phyloP scores from a whole-genome alignment of 331 rosid species.

The Rosa hybrid region DNA sequence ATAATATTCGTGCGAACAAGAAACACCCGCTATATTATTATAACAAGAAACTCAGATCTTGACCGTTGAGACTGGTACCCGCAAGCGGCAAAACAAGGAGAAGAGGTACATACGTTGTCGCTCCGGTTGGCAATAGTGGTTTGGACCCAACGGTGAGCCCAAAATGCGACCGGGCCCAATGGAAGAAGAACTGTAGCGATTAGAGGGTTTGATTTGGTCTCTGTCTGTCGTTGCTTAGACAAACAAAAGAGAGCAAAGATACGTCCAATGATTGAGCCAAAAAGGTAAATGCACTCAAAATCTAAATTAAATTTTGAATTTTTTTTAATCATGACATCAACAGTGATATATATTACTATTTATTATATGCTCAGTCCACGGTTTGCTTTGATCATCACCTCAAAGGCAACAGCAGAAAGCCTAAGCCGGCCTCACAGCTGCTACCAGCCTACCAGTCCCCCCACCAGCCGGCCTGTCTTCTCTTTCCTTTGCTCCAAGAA shows the following conservation, averaged over 20 bases:
- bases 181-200: background rate
- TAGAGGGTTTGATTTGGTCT: background rate
- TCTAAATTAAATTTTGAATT: constrained; percentile 12
- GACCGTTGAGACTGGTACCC: background rate
- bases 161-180: background rate
- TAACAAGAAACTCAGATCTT: background rate
- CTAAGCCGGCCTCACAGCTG: constrained; percentile 51
- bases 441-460: constrained; percentile 32
- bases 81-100: background rate
- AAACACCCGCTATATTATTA: too few relatives aligned
- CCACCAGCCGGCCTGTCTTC: constrained; percentile 31
- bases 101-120: too few relatives aligned
- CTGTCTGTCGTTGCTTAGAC: constrained; percentile 10
- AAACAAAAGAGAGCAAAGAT: background rate
- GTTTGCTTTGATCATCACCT: constrained; percentile 44
- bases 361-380: constrained; percentile 43
- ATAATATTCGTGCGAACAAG: too few relatives aligned
- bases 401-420: constrained; percentile 17
- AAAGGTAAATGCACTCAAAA: constrained; percentile 30
- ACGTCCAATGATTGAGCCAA: constrained; percentile 37
- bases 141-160: background rate
- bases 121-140: background rate
- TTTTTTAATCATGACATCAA: constrained; percentile 9
- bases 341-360: constrained; percentile 10
- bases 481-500: constrained; percentile 1